Evolutionary conservation across 163 green algal species (phyloP), one percentile per base, ranked within the genome.

Genomic region (Scenedesmus sp.): DNA sequence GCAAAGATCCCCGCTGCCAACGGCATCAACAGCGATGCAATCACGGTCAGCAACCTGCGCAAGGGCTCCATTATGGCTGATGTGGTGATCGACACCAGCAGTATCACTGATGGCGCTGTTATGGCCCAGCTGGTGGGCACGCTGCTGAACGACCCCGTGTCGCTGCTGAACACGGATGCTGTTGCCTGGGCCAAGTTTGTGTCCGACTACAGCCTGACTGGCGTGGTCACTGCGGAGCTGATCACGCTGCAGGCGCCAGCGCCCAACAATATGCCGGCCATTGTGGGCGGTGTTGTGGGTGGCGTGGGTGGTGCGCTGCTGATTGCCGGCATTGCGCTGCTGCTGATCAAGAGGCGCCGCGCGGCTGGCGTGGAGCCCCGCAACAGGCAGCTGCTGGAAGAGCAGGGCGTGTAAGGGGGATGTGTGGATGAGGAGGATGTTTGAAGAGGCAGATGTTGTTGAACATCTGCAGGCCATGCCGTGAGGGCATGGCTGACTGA

Each of bases 231-330:
- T 52, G 70, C 70, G 46, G 70, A 79, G 23, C 70, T 79, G 23
- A 79, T 79, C 70, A 52, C 23, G 6, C 23, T 79, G 70, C 70
- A 79, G 70, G 15, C 62, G 5, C 26, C 84, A 8, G 26, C 84
- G 64, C 62, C 13, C 62, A 59, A 26, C 26, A 57, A 34, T 16
- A 55, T 77, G 56, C 8, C 57, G 56, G 83, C 83, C 34, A 88
- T 88, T n/a, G 83, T 88, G 64, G 83, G 83, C 26, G 83, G 83
- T 56, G 83, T 88, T 7, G 83, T 88, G 56, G 83, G 83, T 57
- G 56, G 83, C 57, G 56, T 88, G 15, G 57, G 56, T n/a, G 83
- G 83, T n/a, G n/a, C 34, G 8, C 20, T 74, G 56, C 23, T 88
- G 59, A 76, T 76, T 88, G 83, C 83, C 23, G 56, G 26, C 52